Conservation (phyloP, 2,329 filamentous ascomycete genomes). For the Botrytis hyacinthi region DNA sequence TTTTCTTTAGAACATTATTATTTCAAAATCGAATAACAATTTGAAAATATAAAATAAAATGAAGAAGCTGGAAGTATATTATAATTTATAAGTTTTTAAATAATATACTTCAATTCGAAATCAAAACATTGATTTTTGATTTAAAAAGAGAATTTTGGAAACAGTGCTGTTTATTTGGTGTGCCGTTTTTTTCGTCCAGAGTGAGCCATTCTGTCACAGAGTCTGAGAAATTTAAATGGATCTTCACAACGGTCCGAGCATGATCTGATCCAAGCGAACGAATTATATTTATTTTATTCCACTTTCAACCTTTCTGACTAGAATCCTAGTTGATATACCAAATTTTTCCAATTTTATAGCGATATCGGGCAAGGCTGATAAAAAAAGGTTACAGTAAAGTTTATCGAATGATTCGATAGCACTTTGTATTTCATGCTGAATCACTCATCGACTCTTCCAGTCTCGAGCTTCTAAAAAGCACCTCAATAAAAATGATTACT, state of each 20-base stretch:
- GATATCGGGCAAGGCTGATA: slow-evolving; percentile 21
- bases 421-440: background rate
- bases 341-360: background rate
- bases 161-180: too few species aligned
- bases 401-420: slow-evolving; percentile 5
- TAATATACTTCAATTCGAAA: too few species aligned
- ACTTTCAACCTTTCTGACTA: background rate
- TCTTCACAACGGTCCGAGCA: background rate
- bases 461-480: background rate
- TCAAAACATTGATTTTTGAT: too few species aligned
- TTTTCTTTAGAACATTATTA: too few species aligned
- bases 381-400: background rate
- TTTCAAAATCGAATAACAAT: too few species aligned
- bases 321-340: background rate
- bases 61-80: too few species aligned
- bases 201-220: background rate
- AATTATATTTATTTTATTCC: background rate
- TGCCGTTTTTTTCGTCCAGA: too few species aligned
- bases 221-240: background rate
- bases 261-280: background rate
- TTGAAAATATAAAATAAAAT: too few species aligned
- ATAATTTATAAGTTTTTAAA: too few species aligned
- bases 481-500: slow-evolving; percentile 27
- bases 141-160: too few species aligned
- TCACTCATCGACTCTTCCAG: background rate